Evolutionary conservation across 2,329 filamentous ascomycete genomes (phyloP).

Genomic region (Tolypocladium endophyticum): DNA sequence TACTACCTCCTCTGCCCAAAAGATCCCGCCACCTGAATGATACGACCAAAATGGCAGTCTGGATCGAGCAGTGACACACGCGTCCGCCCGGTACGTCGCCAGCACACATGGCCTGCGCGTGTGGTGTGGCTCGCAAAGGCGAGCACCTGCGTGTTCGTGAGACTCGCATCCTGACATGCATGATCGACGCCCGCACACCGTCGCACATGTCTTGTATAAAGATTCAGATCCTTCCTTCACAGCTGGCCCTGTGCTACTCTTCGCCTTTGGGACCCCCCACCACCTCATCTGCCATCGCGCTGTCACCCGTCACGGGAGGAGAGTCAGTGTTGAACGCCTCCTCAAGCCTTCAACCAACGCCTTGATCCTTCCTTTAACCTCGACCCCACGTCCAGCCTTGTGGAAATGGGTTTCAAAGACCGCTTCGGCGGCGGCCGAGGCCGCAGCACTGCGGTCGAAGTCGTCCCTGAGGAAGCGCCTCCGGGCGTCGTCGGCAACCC

Average conservation of each 20-base stretch:
- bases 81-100: neutral
- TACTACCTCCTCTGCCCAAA: neutral
- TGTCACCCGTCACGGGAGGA: neutral
- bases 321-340: neutral
- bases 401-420: conserved; percentile 9
- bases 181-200: neutral
- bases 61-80: neutral
- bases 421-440: conserved; percentile 3
- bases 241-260: neutral
- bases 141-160: neutral
- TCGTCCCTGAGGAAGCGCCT: conserved; percentile 1
- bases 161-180: neutral
- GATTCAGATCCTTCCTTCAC: neutral
- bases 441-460: conserved; percentile 1
- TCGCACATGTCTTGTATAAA: neutral
- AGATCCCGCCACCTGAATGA: neutral
- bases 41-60: neutral
- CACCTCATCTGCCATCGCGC: neutral
- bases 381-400: neutral
- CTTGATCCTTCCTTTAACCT: neutral
- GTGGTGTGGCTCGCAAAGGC: neutral
- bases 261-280: neutral
- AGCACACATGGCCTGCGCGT: neutral
- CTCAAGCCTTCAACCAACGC: neutral
- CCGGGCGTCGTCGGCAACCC: conserved; percentile 6